Percentiles rank a stretch among this genome's conserved stretches.
Conservation (phyloP, 2,329 filamentous ascomycete species). For the Botryotinia globosa region DNA sequence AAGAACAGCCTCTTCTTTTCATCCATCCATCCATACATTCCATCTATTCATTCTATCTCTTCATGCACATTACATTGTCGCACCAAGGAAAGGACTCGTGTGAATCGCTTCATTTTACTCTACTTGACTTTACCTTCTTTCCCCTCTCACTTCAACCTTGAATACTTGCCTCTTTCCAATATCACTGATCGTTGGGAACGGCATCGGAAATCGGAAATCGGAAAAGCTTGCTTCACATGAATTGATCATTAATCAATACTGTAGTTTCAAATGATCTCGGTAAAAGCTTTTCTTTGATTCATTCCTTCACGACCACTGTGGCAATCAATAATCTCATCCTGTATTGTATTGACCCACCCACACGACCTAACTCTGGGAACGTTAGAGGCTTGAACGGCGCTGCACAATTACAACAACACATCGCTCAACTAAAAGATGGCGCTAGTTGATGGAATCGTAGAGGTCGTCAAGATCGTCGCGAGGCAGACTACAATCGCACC, state of each 20-base stretch:
- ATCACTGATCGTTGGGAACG: background rate
- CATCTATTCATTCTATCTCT: no score
- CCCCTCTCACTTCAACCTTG: background rate
- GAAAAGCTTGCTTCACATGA: background rate
- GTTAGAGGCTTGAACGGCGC: background rate
- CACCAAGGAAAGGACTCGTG: background rate
- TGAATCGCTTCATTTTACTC: background rate
- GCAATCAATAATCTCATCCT: slow-evolving; percentile 4
- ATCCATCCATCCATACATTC: background rate
- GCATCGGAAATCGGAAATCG: no score
- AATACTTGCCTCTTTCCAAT: background rate
- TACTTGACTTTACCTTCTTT: background rate
- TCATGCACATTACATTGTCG: no score
- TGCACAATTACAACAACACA: background rate
- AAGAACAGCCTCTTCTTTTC: slow-evolving; percentile 9
- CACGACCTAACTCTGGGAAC: background rate
- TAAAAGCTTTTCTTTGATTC: background rate
- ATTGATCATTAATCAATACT: background rate
- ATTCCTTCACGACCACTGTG: slow-evolving; percentile 13
- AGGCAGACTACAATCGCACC: slow-evolving; percentile 23
- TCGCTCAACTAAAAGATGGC: slow-evolving; percentile 28
- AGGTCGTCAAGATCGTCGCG: slow-evolving; percentile 32
- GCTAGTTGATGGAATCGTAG: slow-evolving; percentile 31
- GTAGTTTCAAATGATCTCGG: slow-evolving; percentile 10
- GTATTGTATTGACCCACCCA: background rate